A percentile compares a stretch with the other conserved stretches of the same genome.
Conservation (phyloP, 805 yeast species). For the Candida silvatica region DNA sequence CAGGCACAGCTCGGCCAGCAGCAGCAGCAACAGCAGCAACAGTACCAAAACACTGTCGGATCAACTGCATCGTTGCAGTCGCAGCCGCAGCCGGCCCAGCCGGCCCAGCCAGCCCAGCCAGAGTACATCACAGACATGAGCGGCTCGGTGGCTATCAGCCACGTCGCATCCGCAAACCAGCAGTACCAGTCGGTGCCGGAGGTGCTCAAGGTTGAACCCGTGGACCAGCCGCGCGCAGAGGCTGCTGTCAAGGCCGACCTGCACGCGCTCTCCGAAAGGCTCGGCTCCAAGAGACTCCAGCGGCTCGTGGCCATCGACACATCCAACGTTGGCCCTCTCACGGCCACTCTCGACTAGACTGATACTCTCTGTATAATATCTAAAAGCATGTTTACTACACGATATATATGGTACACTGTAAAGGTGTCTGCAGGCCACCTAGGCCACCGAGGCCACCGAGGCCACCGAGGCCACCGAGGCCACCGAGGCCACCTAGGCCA, state of each 20-base stretch:
- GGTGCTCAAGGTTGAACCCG: conserved; percentile 11
- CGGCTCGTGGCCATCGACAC: conserved; percentile 5
- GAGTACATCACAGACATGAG: conserved; percentile 4
- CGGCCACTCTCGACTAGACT: conserved; percentile 7
- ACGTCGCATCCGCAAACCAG: conserved; percentile 1
- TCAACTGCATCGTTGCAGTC: conserved; percentile 7
- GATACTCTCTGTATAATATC: too few relatives aligned
- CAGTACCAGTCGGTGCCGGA: conserved; percentile 5
- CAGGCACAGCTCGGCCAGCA: conserved; percentile 9
- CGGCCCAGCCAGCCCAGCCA: conserved; percentile 5
- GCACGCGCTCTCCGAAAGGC: conserved; percentile 6
- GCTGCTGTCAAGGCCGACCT: conserved; percentile 9
- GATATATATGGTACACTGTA: neutral
- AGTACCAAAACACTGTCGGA: neutral
- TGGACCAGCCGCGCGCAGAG: conserved; percentile 5
- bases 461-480: too few relatives aligned
- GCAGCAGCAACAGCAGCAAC: conserved; percentile 1
- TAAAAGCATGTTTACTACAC: neutral
- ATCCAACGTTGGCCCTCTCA: conserved; percentile 6
- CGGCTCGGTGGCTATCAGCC: conserved; percentile 3
- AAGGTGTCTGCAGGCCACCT: neutral
- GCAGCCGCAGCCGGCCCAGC: conserved; percentile 1
- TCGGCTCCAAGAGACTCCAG: conserved; percentile 4
- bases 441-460: too few relatives aligned
- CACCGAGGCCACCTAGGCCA: too few relatives aligned